A percentile compares a stretch with the other conserved stretches of the same genome.
Conservation (phyloP, 352 stramenopile genomes). For the Plasmopara muralis region DNA sequence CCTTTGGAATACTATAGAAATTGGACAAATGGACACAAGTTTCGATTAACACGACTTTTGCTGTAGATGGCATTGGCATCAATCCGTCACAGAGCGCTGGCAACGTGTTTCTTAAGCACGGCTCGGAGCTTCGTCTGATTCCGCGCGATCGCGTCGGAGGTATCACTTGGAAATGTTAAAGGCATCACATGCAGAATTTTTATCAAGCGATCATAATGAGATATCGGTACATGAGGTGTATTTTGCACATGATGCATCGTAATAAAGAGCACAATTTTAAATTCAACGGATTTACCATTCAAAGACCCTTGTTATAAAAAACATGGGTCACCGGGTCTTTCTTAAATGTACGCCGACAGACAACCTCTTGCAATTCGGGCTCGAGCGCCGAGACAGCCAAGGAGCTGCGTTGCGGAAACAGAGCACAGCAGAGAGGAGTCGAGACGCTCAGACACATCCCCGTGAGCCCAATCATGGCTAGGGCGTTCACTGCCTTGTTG, state of each 20-base stretch:
- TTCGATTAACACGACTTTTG: slow-evolving; percentile 7
- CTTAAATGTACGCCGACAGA: slow-evolving; percentile 39
- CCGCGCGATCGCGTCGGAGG: slow-evolving; percentile 74
- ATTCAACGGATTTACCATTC: slow-evolving; percentile 2
- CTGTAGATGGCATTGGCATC: slow-evolving; percentile 76
- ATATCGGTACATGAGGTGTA: slow-evolving; percentile 16
- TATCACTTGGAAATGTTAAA: slow-evolving; percentile 1
- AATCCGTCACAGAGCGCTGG: slow-evolving; percentile 74
- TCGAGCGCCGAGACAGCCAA: slow-evolving; percentile 53
- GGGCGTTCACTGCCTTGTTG: slow-evolving; percentile 57
- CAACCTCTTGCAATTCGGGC: slow-evolving; percentile 49
- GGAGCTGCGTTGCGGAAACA: slow-evolving; percentile 78
- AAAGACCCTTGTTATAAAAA: slow-evolving; percentile 78
- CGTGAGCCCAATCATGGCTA: slow-evolving; percentile 66
- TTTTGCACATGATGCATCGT: neutral
- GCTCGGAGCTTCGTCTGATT: slow-evolving; percentile 77
- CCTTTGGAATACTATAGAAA: neutral
- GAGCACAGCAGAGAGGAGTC: slow-evolving; percentile 70
- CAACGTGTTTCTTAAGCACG: slow-evolving; percentile 83
- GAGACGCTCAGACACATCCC: slow-evolving; percentile 67
- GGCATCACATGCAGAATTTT: neutral
- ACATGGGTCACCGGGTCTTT: slow-evolving; percentile 46
- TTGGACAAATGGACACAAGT: neutral
- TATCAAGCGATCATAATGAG: slow-evolving; percentile 21
- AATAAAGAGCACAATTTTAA: neutral